Percentiles rank a stretch among this genome's conserved stretches.
phyloP scores from a whole-genome alignment of 495 filamentous ascomycete genomes.

The Elaphomyces granulatus region DNA sequence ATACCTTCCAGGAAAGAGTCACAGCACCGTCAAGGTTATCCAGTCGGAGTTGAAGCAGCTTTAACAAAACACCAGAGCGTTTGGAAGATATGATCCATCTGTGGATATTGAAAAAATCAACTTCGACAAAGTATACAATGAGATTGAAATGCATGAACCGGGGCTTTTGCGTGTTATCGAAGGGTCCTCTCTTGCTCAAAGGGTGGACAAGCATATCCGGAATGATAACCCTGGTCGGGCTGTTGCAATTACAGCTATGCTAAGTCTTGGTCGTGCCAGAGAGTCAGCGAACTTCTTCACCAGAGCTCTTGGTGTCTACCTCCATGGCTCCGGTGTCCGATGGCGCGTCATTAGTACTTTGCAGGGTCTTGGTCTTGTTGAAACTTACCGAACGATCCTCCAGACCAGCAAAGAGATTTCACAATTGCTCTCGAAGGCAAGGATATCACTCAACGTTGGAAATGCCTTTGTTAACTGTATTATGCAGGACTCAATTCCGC shows the following conservation, averaged over 20 bases:
- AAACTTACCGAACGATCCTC: no score
- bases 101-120: not conserved
- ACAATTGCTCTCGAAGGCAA: no score
- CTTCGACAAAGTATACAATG: not conserved
- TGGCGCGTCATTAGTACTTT: not conserved
- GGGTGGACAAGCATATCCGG: not conserved
- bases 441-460: no score
- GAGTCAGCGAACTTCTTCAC: not conserved
- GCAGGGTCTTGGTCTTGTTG: no score
- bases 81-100: not conserved
- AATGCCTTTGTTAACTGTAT: no score
- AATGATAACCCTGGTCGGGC: not conserved
- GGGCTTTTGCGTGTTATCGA: not conserved
- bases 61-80: not conserved
- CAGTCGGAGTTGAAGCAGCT: not conserved
- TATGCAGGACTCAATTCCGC: no score
- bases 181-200: not conserved
- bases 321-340: not conserved
- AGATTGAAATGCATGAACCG: not conserved
- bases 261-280: not conserved
- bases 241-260: not conserved
- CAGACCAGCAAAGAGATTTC: no score
- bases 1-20: no score
- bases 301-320: not conserved
- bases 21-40: no score